Evolutionary conservation across 495 filamentous ascomycete genomes (phyloP).

Genomic region (Xylaria grammica): DNA sequence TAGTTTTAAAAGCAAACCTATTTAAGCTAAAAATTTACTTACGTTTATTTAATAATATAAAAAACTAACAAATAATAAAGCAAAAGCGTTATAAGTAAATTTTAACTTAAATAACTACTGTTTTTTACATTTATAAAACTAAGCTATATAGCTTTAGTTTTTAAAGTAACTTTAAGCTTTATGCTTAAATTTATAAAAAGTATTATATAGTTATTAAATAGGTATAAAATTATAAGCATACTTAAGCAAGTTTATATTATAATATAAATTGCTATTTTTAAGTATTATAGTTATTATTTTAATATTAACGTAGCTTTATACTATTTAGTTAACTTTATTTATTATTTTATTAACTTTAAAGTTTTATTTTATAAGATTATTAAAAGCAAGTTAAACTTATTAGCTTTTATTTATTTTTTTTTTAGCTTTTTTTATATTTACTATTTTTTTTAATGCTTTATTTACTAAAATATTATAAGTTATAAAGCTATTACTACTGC

Average conservation of each 20-base stretch:
- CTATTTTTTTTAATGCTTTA: constrained; percentile 8
- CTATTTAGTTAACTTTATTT: constrained; percentile 13
- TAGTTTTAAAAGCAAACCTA: too few species aligned
- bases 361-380: neutral
- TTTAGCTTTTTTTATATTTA: neutral
- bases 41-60: too few species aligned
- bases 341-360: constrained; percentile 5
- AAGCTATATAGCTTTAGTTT: too few species aligned
- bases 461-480: neutral
- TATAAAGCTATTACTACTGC: neutral
- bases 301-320: constrained; percentile 10
- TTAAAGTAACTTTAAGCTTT: too few species aligned
- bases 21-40: too few species aligned
- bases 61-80: too few species aligned
- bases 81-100: too few species aligned
- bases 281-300: constrained; percentile 11
- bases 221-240: constrained; percentile 1
- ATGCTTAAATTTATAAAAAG: too few species aligned
- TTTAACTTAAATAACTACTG: too few species aligned
- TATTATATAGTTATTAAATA: constrained; percentile 5
- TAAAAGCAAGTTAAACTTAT: neutral
- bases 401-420: constrained; percentile 12
- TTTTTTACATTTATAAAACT: too few species aligned
- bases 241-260: constrained; percentile 1
- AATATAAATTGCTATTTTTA: constrained; percentile 7